Evolutionary conservation across 805 yeast genomes (phyloP), one percentile per base, ranked within the genome.

Genomic region (Deakozyma indianensis): DNA sequence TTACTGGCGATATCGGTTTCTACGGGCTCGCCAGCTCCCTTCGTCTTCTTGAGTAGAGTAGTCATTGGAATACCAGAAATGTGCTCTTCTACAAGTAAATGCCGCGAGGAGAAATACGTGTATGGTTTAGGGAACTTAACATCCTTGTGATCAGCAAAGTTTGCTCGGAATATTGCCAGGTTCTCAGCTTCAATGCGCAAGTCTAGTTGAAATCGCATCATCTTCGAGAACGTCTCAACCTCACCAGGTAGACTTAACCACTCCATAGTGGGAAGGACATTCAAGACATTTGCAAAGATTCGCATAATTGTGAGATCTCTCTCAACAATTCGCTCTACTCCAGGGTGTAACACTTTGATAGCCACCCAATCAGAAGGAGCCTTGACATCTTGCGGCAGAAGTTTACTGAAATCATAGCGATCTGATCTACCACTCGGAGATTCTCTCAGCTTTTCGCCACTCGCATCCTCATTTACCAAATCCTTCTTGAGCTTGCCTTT

Each of bases 231-330:
- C 56, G 88, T 92, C 40, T 79, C 83, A 2, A 90, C 97, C 60
- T 92, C 98, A 49, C 81, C 90, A 0, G 97, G 98, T 42, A 92
- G 66, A 2, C 96, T 84, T 3, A 92, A 68, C 99, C 99, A 92
- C 59, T 92, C 96, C 94, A 92, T 85, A 0, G 95, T 86, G 3
- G 99, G 99, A 3, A 92, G 66, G 3, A 59, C 55, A 55, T 88
- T 79, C 44, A 92, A 74, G 1, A 71, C 45, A 41, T 64, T 61
- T 2, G 98, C 98, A 57, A 88, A 82, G 51, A 81, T 75, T 23
- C 63, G 65, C 96, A 92, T 88, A 32, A 92, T 84, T 51, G 70
- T 72, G 53, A 92, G 69, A 60, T 92, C 99, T 47, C 97, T 70
- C 47, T 73, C 73, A 22, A 92, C 82, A 43, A 74, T 77, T 11